phyloP scores from a whole-genome alignment of 345 rosid species.

The Euphorbia tirucalli region DNA sequence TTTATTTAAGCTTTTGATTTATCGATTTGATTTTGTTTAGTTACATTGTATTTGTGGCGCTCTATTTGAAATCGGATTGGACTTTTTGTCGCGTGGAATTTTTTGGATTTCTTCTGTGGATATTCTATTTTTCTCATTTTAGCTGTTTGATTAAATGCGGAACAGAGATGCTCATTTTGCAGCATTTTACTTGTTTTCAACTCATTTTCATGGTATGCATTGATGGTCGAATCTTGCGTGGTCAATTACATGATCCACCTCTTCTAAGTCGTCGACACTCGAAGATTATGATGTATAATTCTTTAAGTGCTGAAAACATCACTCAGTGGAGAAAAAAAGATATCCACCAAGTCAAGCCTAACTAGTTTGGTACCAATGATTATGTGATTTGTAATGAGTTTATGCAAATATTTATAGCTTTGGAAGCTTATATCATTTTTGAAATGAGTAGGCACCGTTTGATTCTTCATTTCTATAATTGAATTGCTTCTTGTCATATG shows the following conservation, averaged over 20 bases:
- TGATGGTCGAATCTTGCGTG: background rate
- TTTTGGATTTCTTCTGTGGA: background rate
- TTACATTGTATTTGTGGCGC: background rate
- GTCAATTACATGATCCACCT: background rate
- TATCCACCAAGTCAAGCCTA: background rate
- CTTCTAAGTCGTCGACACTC: background rate
- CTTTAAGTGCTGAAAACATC: background rate
- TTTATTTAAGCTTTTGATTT: background rate
- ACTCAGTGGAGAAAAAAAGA: background rate
- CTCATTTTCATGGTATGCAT: background rate
- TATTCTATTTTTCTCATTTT: constrained; percentile 2
- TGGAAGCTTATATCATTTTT: background rate
- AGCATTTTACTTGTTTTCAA: background rate
- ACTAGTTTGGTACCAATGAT: background rate
- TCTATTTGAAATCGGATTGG: background rate
- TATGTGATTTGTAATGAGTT: background rate
- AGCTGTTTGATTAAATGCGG: constrained; percentile 39
- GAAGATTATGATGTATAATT: background rate
- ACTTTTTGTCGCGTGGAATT: background rate
- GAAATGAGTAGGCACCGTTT: background rate
- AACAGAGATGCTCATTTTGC: constrained; percentile 14
- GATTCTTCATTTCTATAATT: background rate
- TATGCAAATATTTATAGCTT: background rate
- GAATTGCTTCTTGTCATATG: background rate
- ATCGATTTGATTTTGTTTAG: background rate